Conservation (phyloP, 805 yeast genomes). For the Starmerella etchellsii region DNA sequence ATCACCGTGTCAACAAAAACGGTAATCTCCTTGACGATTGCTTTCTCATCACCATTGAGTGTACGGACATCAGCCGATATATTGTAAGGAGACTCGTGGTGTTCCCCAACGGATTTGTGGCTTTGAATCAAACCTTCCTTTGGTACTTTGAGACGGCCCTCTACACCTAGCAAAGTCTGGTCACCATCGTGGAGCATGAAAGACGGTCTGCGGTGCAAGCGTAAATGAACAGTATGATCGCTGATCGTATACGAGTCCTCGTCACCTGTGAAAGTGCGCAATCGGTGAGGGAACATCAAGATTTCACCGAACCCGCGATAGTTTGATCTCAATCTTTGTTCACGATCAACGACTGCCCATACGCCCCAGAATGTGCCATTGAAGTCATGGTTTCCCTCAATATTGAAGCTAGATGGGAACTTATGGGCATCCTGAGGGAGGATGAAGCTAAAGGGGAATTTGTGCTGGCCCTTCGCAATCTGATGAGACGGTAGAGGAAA, state of each 20-base stretch:
- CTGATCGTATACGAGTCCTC: not conserved
- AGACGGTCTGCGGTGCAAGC: constrained; percentile 9
- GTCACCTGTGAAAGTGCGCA: not conserved
- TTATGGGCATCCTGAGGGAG: constrained; percentile 3
- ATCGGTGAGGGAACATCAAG: constrained; percentile 4
- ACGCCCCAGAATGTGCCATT: constrained; percentile 15
- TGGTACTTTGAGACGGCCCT: constrained; percentile 5
- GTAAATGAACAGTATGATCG: not conserved
- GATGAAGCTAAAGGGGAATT: constrained; percentile 6
- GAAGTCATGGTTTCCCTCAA: constrained; percentile 4
- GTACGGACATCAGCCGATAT: constrained; percentile 1
- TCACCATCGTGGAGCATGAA: constrained; percentile 1
- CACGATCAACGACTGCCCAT: constrained; percentile 7
- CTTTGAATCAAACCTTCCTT: constrained; percentile 3
- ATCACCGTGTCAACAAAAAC: constrained; percentile 8
- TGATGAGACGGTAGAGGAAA: not conserved
- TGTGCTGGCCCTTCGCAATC: constrained; percentile 6
- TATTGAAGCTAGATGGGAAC: constrained; percentile 8
- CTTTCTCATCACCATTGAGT: not conserved
- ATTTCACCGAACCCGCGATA: constrained; percentile 3
- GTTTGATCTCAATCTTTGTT: constrained; percentile 5
- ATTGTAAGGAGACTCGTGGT: not conserved
- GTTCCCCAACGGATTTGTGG: not conserved
- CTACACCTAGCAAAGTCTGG: not conserved
- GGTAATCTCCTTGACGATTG: constrained; percentile 3